Conservation (phyloP, 2,329 filamentous ascomycete species). For the Pyrenophora graminea region DNA sequence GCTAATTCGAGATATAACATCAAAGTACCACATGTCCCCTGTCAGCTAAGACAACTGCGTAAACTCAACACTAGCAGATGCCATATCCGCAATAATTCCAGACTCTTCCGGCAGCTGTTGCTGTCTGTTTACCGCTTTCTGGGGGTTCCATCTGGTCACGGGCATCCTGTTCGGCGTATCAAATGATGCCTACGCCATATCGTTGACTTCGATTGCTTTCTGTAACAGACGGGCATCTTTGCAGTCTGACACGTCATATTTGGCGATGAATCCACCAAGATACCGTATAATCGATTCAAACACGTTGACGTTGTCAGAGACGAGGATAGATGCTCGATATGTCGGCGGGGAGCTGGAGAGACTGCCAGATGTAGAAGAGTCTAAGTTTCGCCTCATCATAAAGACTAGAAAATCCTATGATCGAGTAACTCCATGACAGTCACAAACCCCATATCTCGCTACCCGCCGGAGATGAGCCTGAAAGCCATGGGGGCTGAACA, state of each 20-base stretch:
- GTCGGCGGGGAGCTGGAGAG: too few species aligned
- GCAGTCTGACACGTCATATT: conserved; percentile 78
- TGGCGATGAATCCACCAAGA: conserved; percentile 80
- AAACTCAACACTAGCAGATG: conserved; percentile 53
- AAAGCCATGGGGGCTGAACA: too few species aligned
- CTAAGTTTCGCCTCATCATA: too few species aligned
- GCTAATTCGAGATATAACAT: conserved; percentile 51
- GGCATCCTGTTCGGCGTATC: conserved; percentile 96
- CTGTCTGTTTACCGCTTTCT: conserved; percentile 40
- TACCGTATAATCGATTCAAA: conserved; percentile 70
- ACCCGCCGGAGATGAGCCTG: too few species aligned
- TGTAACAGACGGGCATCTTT: conserved; percentile 69
- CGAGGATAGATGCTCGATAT: too few species aligned
- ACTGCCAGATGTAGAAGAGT: too few species aligned
- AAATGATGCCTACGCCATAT: conserved; percentile 79
- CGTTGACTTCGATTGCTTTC: conserved; percentile 78
- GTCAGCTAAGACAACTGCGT: conserved; percentile 52
- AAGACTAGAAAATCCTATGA: too few species aligned
- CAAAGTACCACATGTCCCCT: conserved; percentile 51
- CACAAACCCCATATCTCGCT: too few species aligned
- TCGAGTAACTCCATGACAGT: too few species aligned
- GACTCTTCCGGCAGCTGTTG: conserved; percentile 45
- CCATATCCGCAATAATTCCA: conserved; percentile 52
- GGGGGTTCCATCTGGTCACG: conserved; percentile 50
- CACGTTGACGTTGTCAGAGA: conserved; percentile 48